These are phyloP conservation scores for Myriangium duriaei DNA, from an alignment of 2,329 filamentous ascomycete species.

Conservation along the genomic window DNA sequence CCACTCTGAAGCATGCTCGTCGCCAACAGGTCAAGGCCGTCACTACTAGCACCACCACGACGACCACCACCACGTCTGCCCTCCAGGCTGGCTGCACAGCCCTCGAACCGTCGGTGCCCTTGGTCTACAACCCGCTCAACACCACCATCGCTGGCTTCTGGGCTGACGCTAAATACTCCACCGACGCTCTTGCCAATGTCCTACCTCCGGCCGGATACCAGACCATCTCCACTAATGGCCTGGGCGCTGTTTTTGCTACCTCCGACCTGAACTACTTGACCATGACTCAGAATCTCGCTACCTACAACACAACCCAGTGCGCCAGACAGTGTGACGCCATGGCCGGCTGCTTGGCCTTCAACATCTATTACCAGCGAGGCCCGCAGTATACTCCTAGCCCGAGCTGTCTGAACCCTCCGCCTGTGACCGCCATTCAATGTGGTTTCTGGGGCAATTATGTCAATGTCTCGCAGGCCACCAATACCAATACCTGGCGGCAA, in stretches of 20 bases:
- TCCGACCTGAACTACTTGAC: constrained; percentile 11
- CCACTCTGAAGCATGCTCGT: background rate
- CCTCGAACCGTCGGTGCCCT: background rate
- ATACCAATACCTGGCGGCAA: constrained; percentile 16
- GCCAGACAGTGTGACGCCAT: constrained; percentile 12
- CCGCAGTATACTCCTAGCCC: constrained; percentile 13
- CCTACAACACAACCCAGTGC: constrained; percentile 11
- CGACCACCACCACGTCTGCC: background rate
- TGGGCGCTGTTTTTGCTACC: constrained; percentile 2
- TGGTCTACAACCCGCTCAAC: constrained; percentile 5
- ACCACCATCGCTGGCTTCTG: constrained; percentile 11
- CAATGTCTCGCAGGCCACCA: constrained; percentile 15
- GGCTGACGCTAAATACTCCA: constrained; percentile 7
- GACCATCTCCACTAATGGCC: constrained; percentile 9
- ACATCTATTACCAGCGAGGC: constrained; percentile 14
- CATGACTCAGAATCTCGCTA: constrained; percentile 10
- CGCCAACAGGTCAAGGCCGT: background rate
- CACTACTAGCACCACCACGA: background rate
- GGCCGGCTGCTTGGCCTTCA: constrained; percentile 14
- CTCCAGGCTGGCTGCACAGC: background rate
- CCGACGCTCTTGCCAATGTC: constrained; percentile 8
- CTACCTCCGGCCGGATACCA: constrained; percentile 13
- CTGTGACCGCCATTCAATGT: constrained; percentile 8
- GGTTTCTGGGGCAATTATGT: constrained; percentile 10
- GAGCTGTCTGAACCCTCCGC: constrained; percentile 10